Percentiles rank a stretch among this genome's conserved stretches.
Evolutionary conservation across 768 basidiomycete species (phyloP).

Genomic region (Daedaleopsis sinensis): DNA sequence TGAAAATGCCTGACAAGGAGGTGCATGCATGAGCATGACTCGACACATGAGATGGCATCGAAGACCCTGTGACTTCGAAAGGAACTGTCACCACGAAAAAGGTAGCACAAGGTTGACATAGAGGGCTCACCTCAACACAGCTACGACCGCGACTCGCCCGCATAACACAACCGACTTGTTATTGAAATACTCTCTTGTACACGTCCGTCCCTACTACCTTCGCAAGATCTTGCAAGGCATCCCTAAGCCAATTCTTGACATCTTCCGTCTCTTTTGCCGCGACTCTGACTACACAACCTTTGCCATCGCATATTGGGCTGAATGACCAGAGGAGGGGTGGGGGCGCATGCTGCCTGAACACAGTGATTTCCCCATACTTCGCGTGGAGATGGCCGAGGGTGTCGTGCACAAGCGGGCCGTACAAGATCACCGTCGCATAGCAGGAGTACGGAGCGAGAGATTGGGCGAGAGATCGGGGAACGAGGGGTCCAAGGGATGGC

Average conservation of each 20-base stretch:
- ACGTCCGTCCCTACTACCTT: slow-evolving; percentile 62
- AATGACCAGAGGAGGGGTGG: slow-evolving; percentile 81
- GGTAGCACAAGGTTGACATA: neutral
- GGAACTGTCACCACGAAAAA: neutral
- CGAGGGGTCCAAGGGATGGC: slow-evolving; percentile 26
- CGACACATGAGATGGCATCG: no score
- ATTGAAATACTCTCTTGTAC: slow-evolving; percentile 60
- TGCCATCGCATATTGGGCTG: slow-evolving; percentile 53
- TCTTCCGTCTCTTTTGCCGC: slow-evolving; percentile 79
- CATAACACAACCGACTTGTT: neutral
- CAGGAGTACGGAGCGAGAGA: slow-evolving; percentile 82
- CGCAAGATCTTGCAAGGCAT: slow-evolving; percentile 53
- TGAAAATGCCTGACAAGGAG: no score
- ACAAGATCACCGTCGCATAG: slow-evolving; percentile 85
- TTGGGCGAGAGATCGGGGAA: slow-evolving; percentile 54
- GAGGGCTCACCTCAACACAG: neutral
- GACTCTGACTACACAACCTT: slow-evolving; percentile 65
- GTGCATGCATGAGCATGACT: no score
- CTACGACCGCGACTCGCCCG: neutral
- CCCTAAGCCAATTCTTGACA: slow-evolving; percentile 71
- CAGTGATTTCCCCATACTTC: slow-evolving; percentile 55
- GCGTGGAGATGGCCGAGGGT: slow-evolving; percentile 51
- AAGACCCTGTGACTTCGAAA: no score
- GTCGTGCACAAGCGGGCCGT: slow-evolving; percentile 61
- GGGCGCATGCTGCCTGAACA: slow-evolving; percentile 60